phyloP scores from a whole-genome alignment of 2,329 filamentous ascomycete species.

The Botrytis deweyae region DNA sequence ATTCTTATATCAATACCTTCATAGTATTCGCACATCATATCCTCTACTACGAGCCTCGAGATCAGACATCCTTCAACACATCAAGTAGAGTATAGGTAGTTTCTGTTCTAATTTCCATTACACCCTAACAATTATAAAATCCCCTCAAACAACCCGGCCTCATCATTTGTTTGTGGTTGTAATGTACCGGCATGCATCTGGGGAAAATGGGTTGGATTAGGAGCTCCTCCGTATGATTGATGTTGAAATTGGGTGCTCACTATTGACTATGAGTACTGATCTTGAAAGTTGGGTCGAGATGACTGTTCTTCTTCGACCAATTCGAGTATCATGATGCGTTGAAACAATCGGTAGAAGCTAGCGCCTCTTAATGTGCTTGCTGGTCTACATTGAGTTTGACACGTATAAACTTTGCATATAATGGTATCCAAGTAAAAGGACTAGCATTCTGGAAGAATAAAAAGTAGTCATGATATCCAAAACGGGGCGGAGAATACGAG shows the following conservation, averaged over 20 bases:
- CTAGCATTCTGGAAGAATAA: background rate
- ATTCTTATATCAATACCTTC: background rate
- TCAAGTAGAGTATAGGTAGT: background rate
- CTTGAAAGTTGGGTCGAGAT: background rate
- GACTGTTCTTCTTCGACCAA: background rate
- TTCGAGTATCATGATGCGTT: background rate
- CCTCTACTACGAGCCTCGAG: background rate
- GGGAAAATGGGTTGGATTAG: background rate
- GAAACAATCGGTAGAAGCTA: background rate
- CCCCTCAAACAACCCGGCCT: background rate
- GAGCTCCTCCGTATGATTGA: background rate
- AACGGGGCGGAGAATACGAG: background rate
- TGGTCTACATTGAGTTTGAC: background rate
- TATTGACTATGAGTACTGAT: no score
- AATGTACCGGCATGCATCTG: background rate
- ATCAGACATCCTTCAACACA: background rate
- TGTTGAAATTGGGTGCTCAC: no score
- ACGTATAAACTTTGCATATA: background rate
- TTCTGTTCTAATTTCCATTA: background rate
- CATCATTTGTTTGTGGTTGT: background rate
- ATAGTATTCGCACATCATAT: background rate
- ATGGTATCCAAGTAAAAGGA: background rate
- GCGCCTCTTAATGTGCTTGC: background rate
- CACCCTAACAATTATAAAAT: background rate
- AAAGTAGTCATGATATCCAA: background rate